Evolutionary conservation across 352 stramenopile species (phyloP).

Genomic region (Phytophthora sansomeana): DNA sequence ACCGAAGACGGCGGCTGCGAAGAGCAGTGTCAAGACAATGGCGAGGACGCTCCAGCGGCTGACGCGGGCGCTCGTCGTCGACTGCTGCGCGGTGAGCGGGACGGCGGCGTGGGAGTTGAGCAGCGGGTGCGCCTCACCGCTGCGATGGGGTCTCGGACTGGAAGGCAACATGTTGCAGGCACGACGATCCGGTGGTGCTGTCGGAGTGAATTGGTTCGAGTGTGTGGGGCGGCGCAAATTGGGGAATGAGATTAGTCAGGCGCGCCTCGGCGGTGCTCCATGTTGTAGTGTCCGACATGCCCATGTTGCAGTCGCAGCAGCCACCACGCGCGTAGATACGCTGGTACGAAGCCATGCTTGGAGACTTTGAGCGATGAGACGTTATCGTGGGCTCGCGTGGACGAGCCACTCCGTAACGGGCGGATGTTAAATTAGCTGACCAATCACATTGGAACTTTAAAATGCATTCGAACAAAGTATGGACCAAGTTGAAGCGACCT

Average conservation of each 20-base stretch:
- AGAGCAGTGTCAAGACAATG: slow-evolving; percentile 25
- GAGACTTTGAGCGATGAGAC: slow-evolving; percentile 24
- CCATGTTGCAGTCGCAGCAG: slow-evolving; percentile 24
- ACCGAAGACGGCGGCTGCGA: slow-evolving; percentile 25
- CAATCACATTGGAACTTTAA: neutral
- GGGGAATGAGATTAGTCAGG: slow-evolving; percentile 18
- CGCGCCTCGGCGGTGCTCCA: neutral
- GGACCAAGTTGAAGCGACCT: neutral
- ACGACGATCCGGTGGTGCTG: neutral
- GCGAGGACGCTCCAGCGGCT: slow-evolving; percentile 30
- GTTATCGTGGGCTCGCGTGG: slow-evolving; percentile 31
- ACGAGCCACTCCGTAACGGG: neutral
- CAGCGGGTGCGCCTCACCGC: slow-evolving; percentile 30
- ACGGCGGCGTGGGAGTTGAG: slow-evolving; percentile 25
- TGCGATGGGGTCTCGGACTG: slow-evolving; percentile 23
- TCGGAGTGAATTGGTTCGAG: neutral
- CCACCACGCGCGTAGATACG: slow-evolving; percentile 31
- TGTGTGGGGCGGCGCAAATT: slow-evolving; percentile 17
- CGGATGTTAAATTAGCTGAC: neutral
- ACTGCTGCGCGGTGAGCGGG: slow-evolving; percentile 14
- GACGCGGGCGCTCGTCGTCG: neutral
- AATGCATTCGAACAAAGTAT: neutral
- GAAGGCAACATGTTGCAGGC: slow-evolving; percentile 22
- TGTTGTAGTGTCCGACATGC: slow-evolving; percentile 11
- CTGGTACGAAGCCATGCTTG: slow-evolving; percentile 29